Evolutionary conservation across 495 filamentous ascomycete species (phyloP), one percentile per base, ranked within the genome.

Genomic region (Peziza echinospora): DNA sequence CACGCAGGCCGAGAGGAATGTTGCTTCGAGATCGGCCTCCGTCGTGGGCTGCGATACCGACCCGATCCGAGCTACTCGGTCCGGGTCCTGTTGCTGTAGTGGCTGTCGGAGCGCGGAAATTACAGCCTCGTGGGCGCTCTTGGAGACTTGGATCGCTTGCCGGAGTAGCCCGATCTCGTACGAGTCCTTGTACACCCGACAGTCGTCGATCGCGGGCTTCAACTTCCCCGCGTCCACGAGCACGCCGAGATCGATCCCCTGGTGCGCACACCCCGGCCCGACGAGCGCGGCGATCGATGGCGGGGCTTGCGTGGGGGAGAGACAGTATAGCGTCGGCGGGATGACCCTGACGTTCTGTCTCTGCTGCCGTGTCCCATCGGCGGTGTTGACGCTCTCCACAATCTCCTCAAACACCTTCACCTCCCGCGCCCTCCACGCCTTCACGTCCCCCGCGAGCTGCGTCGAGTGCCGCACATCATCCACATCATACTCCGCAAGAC

Each of bases 151-250:
- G 53, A 86, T 92, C 10, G 87, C 87, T 21, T 76, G 69, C 13
- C 76, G 73, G 51, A 93, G 81, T 60, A 84, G 67, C 1, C 67
- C 68, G 47, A 93, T 73, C 56, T 96, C 87, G 55, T 87, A 78
- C 21, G 72, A 67, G 40, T 77, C 74, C 60, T 94, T 96, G 64
- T 83, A 71, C 0, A 78, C 74, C 6, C 84, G 73, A 3, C 75
- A 74, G 25, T 68, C 65, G 61, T 85, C 69, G 63, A 85, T 84
- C 26, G 80, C 80, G 0, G 71, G 71, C 45, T 68, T 62, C 21
- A 84, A 71, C 25, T 54, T 54, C 22, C 49, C 53, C 26, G 59
- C 62, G 53, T 71, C 66, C 28, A 71, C 62, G 28, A 37, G 13
- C 19, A 37, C 30, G 13, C 30, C 30, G 3, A 47, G 51, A 5